Evolutionary conservation across 441 rosid genomes (phyloP).

Genomic region (Eutrema salsugineum): DNA sequence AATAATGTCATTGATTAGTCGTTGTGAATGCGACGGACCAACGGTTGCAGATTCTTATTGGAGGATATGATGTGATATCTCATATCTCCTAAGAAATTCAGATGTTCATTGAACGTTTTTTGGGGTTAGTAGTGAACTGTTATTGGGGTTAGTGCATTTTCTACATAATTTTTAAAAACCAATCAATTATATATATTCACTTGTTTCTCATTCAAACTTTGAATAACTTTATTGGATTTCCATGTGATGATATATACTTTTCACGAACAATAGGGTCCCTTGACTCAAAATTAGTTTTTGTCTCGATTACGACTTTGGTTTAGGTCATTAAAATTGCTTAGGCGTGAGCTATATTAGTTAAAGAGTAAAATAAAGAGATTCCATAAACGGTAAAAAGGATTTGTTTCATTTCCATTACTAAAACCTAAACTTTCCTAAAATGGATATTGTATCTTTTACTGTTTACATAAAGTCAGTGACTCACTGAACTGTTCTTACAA

Average conservation of each 20-base stretch:
- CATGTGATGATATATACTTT: slow-evolving; percentile 34
- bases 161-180: neutral
- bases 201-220: slow-evolving; percentile 26
- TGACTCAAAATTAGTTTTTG: slow-evolving; percentile 16
- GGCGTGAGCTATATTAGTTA: neutral
- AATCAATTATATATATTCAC: neutral
- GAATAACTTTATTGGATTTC: slow-evolving; percentile 17
- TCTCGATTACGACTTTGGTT: slow-evolving; percentile 20
- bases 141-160: neutral
- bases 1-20: slow-evolving; percentile 23
- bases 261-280: slow-evolving; percentile 27
- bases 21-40: slow-evolving; percentile 30
- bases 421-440: neutral
- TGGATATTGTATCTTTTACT: neutral
- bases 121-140: slow-evolving; percentile 15
- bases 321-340: neutral
- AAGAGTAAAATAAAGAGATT: neutral
- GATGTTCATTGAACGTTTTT: slow-evolving; percentile 20
- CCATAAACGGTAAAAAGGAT: neutral
- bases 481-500: neutral
- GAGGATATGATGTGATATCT: slow-evolving; percentile 26
- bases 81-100: slow-evolving; percentile 1
- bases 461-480: neutral
- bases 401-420: neutral
- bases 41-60: slow-evolving; percentile 9